These are phyloP conservation scores for Raffaelea ambrosiae DNA, from an alignment of 2,329 filamentous ascomycete genomes.

Conservation along the genomic window DNA sequence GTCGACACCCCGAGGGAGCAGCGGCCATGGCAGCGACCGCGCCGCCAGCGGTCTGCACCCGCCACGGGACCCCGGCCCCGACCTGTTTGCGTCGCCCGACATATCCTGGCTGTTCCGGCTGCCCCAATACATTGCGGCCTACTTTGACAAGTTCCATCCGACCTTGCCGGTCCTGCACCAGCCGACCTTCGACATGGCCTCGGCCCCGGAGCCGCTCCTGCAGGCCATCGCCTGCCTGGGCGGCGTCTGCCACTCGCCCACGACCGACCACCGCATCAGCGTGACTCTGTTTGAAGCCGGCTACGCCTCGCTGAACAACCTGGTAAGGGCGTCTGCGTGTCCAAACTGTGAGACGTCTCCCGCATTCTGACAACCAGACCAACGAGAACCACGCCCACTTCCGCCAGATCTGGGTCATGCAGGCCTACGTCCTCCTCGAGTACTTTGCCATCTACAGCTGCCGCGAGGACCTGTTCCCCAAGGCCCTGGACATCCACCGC, in stretches of 20 bases:
- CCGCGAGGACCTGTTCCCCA: neutral
- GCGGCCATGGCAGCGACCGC: neutral
- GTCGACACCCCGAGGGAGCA: neutral
- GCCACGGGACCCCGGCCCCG: neutral
- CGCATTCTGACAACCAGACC: neutral
- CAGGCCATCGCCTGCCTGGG: slow-evolving; percentile 2
- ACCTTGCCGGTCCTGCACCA: neutral
- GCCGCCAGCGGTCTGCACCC: too few relatives aligned
- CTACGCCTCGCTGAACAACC: neutral
- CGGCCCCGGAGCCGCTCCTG: neutral
- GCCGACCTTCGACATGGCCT: neutral
- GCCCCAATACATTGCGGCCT: neutral
- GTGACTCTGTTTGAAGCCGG: neutral
- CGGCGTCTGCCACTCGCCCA: neutral
- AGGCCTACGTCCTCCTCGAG: neutral
- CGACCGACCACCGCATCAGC: neutral
- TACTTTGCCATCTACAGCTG: neutral
- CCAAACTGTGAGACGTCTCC: neutral
- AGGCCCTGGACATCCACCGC: neutral
- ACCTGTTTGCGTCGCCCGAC: neutral
- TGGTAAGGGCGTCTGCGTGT: neutral
- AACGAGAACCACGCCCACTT: neutral
- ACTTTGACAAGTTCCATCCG: slow-evolving; percentile 1
- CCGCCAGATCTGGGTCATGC: neutral
- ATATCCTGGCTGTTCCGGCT: neutral